Evolutionary conservation across 2,329 filamentous ascomycete species (phyloP).

Genomic region (Fusarium compactum): DNA sequence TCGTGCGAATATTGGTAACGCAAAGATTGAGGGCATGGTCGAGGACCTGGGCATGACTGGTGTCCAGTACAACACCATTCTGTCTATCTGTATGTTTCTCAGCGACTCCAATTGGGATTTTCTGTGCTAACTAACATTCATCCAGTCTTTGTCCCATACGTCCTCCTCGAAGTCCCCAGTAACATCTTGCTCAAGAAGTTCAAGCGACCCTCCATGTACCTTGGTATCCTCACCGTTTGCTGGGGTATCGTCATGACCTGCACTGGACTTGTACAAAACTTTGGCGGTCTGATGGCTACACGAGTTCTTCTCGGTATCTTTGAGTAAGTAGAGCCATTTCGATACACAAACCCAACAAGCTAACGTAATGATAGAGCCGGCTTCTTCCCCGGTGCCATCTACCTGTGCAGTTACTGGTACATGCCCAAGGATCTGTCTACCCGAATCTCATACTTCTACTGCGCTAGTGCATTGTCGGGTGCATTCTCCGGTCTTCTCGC

Average conservation of each 20-base stretch:
- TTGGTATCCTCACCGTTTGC: constrained; percentile 49
- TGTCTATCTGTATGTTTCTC: constrained; percentile 73
- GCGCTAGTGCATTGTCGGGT: constrained; percentile 79
- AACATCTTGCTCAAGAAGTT: constrained; percentile 47
- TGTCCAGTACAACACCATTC: constrained; percentile 68
- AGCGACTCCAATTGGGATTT: accelerated
- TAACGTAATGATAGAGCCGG: constrained; percentile 59
- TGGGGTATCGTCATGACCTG: constrained; percentile 76
- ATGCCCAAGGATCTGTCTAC: constrained; percentile 78
- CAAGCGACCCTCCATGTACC: constrained; percentile 43
- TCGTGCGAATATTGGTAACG: constrained; percentile 64
- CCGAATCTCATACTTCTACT: constrained; percentile 81
- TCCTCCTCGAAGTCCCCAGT: constrained; percentile 44
- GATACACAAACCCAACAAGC: background rate
- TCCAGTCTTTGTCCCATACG: constrained; percentile 42
- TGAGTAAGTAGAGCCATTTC: constrained; percentile 56
- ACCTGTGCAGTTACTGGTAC: constrained; percentile 84
- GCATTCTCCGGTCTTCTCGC: constrained; percentile 78
- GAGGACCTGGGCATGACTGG: constrained; percentile 62
- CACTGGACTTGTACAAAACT: constrained; percentile 71
- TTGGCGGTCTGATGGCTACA: constrained; percentile 69
- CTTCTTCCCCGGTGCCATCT: constrained; percentile 78
- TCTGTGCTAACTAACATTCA: background rate
- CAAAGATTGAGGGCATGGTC: constrained; percentile 60
- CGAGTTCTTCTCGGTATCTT: constrained; percentile 75